These are phyloP conservation scores for Backusella westeae DNA, from an alignment of 192 early-diverging fungal species.

Conservation along the genomic window DNA sequence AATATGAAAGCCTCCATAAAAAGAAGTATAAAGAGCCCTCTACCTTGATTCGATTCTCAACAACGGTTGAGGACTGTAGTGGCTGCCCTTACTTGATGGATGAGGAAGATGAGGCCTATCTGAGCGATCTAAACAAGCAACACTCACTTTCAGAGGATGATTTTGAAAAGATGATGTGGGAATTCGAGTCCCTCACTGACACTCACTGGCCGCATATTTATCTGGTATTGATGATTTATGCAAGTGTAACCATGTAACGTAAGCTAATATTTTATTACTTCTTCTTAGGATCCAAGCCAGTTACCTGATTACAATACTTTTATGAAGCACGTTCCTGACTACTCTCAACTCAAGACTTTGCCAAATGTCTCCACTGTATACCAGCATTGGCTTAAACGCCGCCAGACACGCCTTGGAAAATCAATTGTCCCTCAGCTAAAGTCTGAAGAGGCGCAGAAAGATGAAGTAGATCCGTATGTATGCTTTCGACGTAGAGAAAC, in stretches of 20 bases:
- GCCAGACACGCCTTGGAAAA: slow-evolving; percentile 45
- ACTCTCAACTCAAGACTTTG: slow-evolving; percentile 15
- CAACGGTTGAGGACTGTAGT: slow-evolving; percentile 83
- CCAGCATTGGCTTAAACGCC: slow-evolving; percentile 53
- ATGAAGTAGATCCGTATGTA: slow-evolving; percentile 90
- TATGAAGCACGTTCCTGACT: slow-evolving; percentile 2
- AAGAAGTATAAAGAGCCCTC: slow-evolving; percentile 70
- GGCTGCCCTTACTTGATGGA: slow-evolving; percentile 89
- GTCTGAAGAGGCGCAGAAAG: slow-evolving; percentile 62
- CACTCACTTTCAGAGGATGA: slow-evolving; percentile 60
- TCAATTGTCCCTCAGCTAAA: slow-evolving; percentile 58
- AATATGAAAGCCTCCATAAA: slow-evolving; percentile 68
- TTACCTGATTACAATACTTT: slow-evolving; percentile 15
- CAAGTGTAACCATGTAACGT: not conserved
- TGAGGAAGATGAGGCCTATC: slow-evolving; percentile 79
- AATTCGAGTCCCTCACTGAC: slow-evolving; percentile 39
- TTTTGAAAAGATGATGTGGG: slow-evolving; percentile 79
- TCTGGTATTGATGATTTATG: slow-evolving; percentile 13
- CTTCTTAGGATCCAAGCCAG: slow-evolving; percentile 10
- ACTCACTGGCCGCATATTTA: slow-evolving; percentile 37
- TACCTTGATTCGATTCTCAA: slow-evolving; percentile 82
- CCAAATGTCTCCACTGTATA: slow-evolving; percentile 28
- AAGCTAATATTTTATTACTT: not conserved
- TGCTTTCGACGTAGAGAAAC: slow-evolving; percentile 97
- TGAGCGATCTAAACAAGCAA: slow-evolving; percentile 42